A percentile compares a stretch with the other conserved stretches of the same genome.
Conservation (phyloP, 179 eudicot species). For the Beta lomatogona region DNA sequence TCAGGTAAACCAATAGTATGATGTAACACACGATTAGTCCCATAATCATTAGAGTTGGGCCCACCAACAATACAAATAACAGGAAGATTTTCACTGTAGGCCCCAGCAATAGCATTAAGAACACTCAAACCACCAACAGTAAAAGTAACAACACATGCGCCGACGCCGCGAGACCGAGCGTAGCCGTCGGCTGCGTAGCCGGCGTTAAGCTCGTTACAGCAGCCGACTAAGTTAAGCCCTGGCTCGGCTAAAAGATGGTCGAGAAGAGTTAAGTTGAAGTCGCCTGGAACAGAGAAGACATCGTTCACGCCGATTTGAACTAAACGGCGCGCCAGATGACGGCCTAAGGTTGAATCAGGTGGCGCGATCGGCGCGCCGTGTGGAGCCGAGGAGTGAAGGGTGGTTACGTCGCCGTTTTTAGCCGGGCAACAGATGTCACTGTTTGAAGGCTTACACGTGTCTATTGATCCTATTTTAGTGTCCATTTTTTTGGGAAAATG, state of each 20-base stretch:
- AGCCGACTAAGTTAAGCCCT: constrained; percentile 61
- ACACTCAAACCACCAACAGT: constrained; percentile 50
- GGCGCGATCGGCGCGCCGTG: constrained; percentile 1
- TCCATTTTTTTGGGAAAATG: constrained; percentile 30
- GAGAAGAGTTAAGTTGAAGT: constrained; percentile 71
- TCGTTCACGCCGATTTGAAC: constrained; percentile 58
- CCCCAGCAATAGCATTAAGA: constrained; percentile 75
- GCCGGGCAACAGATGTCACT: constrained; percentile 44
- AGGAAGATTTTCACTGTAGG: constrained; percentile 51
- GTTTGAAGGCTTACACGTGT: constrained; percentile 38
- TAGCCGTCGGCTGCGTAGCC: constrained; percentile 90
- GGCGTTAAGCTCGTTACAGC: constrained; percentile 93
- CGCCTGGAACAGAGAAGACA: constrained; percentile 74
- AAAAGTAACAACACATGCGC: constrained; percentile 51
- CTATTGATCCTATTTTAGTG: constrained; percentile 45
- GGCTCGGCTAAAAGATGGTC: constrained; percentile 81
- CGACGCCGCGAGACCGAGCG: constrained; percentile 47
- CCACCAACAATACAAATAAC: constrained; percentile 52
- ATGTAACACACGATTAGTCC: constrained; percentile 45
- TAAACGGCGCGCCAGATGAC: constrained; percentile 60
- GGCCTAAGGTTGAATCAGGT: constrained; percentile 53
- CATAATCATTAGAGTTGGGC: constrained; percentile 48
- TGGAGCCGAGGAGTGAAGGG: constrained; percentile 22
- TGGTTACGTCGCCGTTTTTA: constrained; percentile 36
- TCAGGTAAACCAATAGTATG: constrained; percentile 50